These are phyloP conservation scores for Trifolium pratense DNA, from an alignment of 306 rosid species.

Conservation along the genomic window DNA sequence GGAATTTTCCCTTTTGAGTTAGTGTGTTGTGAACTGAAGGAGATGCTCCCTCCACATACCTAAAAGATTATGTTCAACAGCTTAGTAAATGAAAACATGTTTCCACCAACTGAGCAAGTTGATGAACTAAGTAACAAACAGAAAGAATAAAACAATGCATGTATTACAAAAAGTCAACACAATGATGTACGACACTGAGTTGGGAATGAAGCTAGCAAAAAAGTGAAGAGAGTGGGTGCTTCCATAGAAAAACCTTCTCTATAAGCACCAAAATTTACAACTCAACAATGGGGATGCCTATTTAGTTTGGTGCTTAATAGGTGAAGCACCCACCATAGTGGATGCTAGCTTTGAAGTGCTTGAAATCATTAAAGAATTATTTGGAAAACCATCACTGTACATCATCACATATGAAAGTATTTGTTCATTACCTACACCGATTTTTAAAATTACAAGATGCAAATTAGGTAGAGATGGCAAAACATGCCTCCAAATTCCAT, in stretches of 20 bases:
- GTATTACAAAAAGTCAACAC: neutral
- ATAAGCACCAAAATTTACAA: too few relatives aligned
- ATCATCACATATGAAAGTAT: neutral
- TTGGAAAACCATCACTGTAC: neutral
- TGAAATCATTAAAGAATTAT: neutral
- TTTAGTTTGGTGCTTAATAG: too few relatives aligned
- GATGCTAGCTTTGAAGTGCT: neutral
- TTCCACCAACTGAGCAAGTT: slow-evolving; percentile 38
- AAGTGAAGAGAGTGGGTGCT: too few relatives aligned
- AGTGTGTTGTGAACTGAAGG: slow-evolving; percentile 45
- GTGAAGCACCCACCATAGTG: too few relatives aligned
- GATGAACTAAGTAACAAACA: slow-evolving; percentile 22
- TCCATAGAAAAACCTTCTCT: too few relatives aligned
- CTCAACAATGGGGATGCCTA: too few relatives aligned
- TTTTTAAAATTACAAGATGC: neutral
- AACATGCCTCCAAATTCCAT: neutral
- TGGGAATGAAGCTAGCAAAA: slow-evolving; percentile 20
- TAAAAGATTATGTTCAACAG: slow-evolving; percentile 49
- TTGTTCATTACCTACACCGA: neutral
- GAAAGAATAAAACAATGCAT: slow-evolving; percentile 14
- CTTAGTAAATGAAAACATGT: slow-evolving; percentile 29
- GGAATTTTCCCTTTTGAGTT: slow-evolving; percentile 50
- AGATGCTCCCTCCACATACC: slow-evolving; percentile 68
- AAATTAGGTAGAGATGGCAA: slow-evolving; percentile 2
- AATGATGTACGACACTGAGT: slow-evolving; percentile 6